Base-by-base conservation (phyloP, 257 asterid species). In the Solanum pennellii region DNA sequence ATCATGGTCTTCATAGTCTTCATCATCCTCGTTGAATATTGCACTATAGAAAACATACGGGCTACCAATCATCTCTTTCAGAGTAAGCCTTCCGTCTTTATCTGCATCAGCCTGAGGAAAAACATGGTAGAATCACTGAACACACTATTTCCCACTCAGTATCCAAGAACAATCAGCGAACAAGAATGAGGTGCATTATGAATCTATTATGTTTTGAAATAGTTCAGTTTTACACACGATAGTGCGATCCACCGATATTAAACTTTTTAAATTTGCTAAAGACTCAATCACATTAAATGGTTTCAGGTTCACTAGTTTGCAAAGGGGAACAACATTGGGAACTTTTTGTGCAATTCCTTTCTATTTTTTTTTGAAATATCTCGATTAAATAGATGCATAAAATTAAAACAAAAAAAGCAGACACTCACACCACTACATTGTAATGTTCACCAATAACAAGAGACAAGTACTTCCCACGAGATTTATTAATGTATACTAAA, bases 11-110 rank as follows among this genome's bases (percentile, higher is more conserved):
- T 82, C 96, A 60, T 94, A 97, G 5, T 93, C 95, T 9, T 93
- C 96, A 66, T 93, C 98, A 75, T 94, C 98, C n/a, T 95, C 98
- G 9, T 91, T 94, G 80, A 92, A 94, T 66, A 95, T 96, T 23
- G 99, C 98, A 60, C 98, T 94, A 65, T 97, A 97, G 94, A 97
- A 97, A 86, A 92, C 98, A 76, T 95, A 97, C 42, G 99, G 98
- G 86, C 89, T 94, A 27, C 94, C 98, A 68, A 95, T 91, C 99
- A 97, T 95, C 92, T 97, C 99, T 33, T 91, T 84, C 93, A 95
- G 88, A 87, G 94, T 91, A 86, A 97, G 92, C 49, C 96, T 94
- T 21, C 98, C 98, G 65, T 97, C 99, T 91, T 94, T 93, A 89
- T 97, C 94, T 42, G 92, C 62, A 92, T 97, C 99, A 42, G 98